phyloP scores from a whole-genome alignment of 75 land plant species.

The Pinus tabuliformis region DNA sequence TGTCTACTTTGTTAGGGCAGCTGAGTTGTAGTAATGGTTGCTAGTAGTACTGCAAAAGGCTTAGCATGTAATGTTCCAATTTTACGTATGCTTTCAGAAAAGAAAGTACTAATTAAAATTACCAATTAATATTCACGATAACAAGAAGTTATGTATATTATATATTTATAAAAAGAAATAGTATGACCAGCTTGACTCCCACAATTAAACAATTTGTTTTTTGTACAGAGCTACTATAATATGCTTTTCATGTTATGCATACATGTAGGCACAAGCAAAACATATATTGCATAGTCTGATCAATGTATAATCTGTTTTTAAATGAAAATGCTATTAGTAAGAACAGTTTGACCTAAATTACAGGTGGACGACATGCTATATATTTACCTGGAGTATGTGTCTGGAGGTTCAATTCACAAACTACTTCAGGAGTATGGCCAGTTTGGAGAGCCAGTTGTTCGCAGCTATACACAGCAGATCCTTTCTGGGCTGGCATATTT shows the following conservation, averaged over 20 bases:
- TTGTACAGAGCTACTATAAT: no score
- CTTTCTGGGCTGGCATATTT: conserved; percentile 86
- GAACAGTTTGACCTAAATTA: background rate
- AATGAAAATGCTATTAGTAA: background rate
- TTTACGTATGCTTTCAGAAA: no score
- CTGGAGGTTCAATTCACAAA: conserved; percentile 93
- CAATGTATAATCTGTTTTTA: background rate
- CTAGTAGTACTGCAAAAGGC: no score
- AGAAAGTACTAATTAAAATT: no score
- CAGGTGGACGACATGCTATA: conserved; percentile 76
- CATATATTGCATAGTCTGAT: background rate
- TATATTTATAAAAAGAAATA: no score
- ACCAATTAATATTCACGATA: no score
- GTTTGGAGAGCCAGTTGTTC: conserved; percentile 81
- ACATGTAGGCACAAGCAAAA: background rate
- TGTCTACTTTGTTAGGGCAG: no score
- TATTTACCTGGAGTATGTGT: conserved; percentile 89
- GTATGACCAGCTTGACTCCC: background rate
- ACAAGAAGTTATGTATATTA: no score
- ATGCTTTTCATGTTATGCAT: background rate
- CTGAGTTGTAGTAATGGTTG: no score
- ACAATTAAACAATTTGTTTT: no score
- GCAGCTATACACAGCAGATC: conserved; percentile 82
- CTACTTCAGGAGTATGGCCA: conserved; percentile 89
- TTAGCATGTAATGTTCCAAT: no score